Base-by-base conservation (phyloP, 169 alveolate genomes). In the Eimeria acervulina region DNA sequence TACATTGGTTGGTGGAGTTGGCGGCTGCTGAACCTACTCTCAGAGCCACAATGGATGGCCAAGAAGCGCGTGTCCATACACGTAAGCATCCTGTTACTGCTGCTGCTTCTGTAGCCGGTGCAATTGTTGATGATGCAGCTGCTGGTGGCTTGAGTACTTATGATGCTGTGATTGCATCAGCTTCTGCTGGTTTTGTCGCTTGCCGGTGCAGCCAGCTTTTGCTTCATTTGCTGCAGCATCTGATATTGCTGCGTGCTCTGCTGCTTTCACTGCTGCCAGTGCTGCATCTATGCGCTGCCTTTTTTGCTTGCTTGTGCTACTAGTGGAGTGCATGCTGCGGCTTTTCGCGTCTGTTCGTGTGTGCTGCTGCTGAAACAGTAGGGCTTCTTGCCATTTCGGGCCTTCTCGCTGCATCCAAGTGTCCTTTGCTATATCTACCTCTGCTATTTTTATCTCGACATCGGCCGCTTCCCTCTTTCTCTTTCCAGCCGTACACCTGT, bases 1-100 rank as follows among this genome's bases (percentile, higher is more conserved):
- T 99, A 99, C 97, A 98, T 47, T 31, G 96, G 83, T 19, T 85
- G 93, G 93, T 95, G 96, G 96, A 78, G 74, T n/a, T 63, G 88
- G 93, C 63, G 90, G 40, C 63, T 85, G 26, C 89, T 87, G 78
- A 70, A 72, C 38, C 78, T 81, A 44, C 63, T 88, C 28, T 68
- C 90, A 74, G 90, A 70, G 90, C 88, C 90, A 17, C 90, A 63
- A 81, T 52, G 95, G 88, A 74, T 51, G 42, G 72, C 90, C 42
- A 74, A 72, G 42, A 74, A 51, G 12, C 85, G 95, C n/a, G 68
- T 89, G 28, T 70, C 87, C 59, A 70, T 68, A 36, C 88, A 89
- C 70, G 93, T 87, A 38, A 44, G 93, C 61, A 28, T 26, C 31
- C 63, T 51, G 76, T 19, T 26, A 33, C 66, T 28, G 12, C 36